phyloP scores from a whole-genome alignment of 257 asterid genomes.

The Rhazya stricta region DNA sequence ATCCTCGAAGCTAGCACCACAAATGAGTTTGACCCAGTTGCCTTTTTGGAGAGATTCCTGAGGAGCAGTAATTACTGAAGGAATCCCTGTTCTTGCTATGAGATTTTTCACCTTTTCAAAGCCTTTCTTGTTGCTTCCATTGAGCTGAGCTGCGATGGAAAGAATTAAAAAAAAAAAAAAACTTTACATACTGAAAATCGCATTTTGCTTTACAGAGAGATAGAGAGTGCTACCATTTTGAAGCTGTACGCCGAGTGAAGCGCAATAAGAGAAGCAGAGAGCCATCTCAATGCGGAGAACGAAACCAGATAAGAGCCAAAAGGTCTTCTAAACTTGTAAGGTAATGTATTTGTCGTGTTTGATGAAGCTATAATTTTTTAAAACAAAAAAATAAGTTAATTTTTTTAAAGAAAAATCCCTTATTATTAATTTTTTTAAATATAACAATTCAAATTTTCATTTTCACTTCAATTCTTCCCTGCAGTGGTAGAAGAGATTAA shows the following conservation, averaged over 20 bases:
- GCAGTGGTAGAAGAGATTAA: too few species aligned
- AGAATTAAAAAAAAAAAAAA: conserved; percentile 4
- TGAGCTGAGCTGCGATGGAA: conserved; percentile 27
- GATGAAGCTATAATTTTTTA: too few species aligned
- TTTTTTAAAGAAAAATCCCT: too few species aligned
- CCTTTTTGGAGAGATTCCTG: conserved; percentile 62
- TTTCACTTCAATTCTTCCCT: too few species aligned
- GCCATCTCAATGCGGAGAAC: conserved; percentile 25
- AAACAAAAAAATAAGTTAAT: background rate
- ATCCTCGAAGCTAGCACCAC: conserved; percentile 99
- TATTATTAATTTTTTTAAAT: too few species aligned
- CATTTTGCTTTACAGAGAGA: background rate
- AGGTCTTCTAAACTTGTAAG: too few species aligned
- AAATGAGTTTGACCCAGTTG: conserved; percentile 91
- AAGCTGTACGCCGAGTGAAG: conserved; percentile 37
- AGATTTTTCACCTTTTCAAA: conserved; percentile 50
- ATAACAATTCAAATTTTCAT: too few species aligned
- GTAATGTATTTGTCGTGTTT: too few species aligned
- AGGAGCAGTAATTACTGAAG: conserved; percentile 53
- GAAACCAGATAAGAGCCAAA: background rate
- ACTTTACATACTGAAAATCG: background rate
- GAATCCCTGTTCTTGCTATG: conserved; percentile 40
- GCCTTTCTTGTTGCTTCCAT: conserved; percentile 31
- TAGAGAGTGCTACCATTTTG: conserved; percentile 21
- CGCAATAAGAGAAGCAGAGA: conserved; percentile 38